Percentiles rank a stretch among this genome's conserved stretches.
Conservation (phyloP, 2,329 filamentous ascomycete species). For the Aureobasidium sp. region DNA sequence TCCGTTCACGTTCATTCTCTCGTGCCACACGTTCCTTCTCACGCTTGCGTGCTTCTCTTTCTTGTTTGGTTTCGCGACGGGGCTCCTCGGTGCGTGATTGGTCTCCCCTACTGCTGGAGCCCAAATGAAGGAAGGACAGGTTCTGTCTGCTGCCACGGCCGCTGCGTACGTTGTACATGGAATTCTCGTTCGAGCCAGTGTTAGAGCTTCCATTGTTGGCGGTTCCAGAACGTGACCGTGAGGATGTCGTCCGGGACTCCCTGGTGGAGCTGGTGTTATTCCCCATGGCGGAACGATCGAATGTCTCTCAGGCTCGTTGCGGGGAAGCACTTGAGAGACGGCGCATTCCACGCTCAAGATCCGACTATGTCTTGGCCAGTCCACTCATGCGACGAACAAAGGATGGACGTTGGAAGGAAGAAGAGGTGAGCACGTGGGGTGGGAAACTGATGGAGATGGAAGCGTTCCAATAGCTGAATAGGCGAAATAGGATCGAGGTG, state of each 20-base stretch:
- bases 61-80: slow-evolving; percentile 81
- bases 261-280: slow-evolving; percentile 41
- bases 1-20: slow-evolving; percentile 79
- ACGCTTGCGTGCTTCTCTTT: slow-evolving; percentile 76
- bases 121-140: slow-evolving; percentile 51
- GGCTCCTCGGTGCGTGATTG: slow-evolving; percentile 39
- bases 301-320: slow-evolving; percentile 14
- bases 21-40: slow-evolving; percentile 73
- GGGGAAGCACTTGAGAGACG: slow-evolving; percentile 14
- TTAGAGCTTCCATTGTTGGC: slow-evolving; percentile 25
- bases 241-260: slow-evolving; percentile 32
- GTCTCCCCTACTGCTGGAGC: slow-evolving; percentile 29
- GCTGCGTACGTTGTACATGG: slow-evolving; percentile 41
- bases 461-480: neutral
- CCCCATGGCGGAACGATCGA: slow-evolving; percentile 3
- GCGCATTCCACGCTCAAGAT: slow-evolving; percentile 16
- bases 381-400: neutral
- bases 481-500: neutral
- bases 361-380: neutral
- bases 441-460: neutral
- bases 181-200: slow-evolving; percentile 25
- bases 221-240: slow-evolving; percentile 29
- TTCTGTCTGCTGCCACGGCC: slow-evolving; percentile 47
- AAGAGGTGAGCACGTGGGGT: slow-evolving; percentile 3
- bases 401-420: neutral